Percentiles rank a stretch among this genome's conserved stretches.
These are phyloP conservation scores for Phytophthora quininea DNA, from an alignment of 352 stramenopile species.

Conservation along the genomic window DNA sequence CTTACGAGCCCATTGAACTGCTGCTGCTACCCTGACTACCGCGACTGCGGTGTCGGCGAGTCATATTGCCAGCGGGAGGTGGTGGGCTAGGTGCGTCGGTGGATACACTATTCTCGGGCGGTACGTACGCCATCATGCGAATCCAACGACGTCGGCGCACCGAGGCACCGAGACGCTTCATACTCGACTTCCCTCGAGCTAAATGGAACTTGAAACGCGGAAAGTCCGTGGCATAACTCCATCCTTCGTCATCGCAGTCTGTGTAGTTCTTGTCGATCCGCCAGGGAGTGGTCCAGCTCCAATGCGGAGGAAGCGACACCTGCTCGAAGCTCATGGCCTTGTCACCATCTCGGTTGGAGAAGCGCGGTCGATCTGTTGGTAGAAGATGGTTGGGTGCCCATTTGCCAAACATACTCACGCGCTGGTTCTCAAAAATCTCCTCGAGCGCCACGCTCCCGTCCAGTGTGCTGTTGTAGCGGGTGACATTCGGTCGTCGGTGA, in stretches of 20 bases:
- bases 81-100: slow-evolving; percentile 18
- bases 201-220: slow-evolving; percentile 86
- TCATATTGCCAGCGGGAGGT: background rate
- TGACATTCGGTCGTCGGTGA: slow-evolving; percentile 39
- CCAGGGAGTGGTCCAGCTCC: slow-evolving; percentile 88
- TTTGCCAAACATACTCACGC: slow-evolving; percentile 88
- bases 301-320: slow-evolving; percentile 71
- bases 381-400: slow-evolving; percentile 87
- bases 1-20: slow-evolving; percentile 34
- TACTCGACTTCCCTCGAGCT: slow-evolving; percentile 79
- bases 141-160: slow-evolving; percentile 85
- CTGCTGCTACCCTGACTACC: slow-evolving; percentile 38
- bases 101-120: slow-evolving; percentile 38
- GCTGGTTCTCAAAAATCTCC: slow-evolving; percentile 91
- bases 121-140: slow-evolving; percentile 85
- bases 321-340: slow-evolving; percentile 82
- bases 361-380: slow-evolving; percentile 78
- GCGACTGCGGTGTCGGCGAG: slow-evolving; percentile 24
- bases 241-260: slow-evolving; percentile 87
- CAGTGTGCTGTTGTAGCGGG: slow-evolving; percentile 69
- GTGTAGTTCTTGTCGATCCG: slow-evolving; percentile 90
- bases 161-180: slow-evolving; percentile 72
- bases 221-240: slow-evolving; percentile 89
- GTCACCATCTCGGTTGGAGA: slow-evolving; percentile 84
- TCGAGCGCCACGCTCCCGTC: slow-evolving; percentile 80